These are phyloP conservation scores for Micractinium sp. DNA, from an alignment of 139 green algal genomes.

Conservation along the genomic window DNA sequence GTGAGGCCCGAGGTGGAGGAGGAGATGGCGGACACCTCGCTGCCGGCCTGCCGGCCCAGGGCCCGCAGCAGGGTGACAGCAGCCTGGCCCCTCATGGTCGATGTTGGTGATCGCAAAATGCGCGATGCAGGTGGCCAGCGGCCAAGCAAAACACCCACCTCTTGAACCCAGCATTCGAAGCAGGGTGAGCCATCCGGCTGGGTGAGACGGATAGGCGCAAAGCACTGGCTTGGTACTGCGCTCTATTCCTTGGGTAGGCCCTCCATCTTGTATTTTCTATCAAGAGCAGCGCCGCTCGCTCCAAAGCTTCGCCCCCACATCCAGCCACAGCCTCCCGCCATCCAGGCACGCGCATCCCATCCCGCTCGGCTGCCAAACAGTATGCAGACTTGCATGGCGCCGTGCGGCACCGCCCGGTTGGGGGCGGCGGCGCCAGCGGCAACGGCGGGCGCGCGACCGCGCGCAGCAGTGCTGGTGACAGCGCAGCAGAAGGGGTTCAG, in stretches of 20 bases:
- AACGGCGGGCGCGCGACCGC: neutral
- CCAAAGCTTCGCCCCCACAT: no score
- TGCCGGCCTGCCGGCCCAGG: neutral
- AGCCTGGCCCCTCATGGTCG: neutral
- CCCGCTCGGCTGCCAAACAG: no score
- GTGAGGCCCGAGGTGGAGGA: neutral
- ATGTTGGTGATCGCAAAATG: neutral
- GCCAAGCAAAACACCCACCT: neutral
- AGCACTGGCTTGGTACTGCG: no score
- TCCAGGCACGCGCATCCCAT: no score
- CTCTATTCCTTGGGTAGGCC: no score
- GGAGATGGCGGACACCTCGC: neutral
- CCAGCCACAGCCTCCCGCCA: no score
- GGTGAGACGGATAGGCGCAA: no score
- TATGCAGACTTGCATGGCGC: neutral
- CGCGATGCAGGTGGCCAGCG: neutral
- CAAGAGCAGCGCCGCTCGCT: no score
- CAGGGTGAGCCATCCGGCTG: no score
- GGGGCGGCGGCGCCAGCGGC: neutral
- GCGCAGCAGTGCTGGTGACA: neutral
- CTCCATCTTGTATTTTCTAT: no score
- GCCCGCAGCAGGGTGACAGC: neutral
- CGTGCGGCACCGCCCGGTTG: neutral
- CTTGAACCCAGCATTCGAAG: neutral
- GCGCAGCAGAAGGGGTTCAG: conserved; percentile 25